Base-by-base conservation (phyloP, 768 basidiomycete genomes). In the Serpula lacrymans region DNA sequence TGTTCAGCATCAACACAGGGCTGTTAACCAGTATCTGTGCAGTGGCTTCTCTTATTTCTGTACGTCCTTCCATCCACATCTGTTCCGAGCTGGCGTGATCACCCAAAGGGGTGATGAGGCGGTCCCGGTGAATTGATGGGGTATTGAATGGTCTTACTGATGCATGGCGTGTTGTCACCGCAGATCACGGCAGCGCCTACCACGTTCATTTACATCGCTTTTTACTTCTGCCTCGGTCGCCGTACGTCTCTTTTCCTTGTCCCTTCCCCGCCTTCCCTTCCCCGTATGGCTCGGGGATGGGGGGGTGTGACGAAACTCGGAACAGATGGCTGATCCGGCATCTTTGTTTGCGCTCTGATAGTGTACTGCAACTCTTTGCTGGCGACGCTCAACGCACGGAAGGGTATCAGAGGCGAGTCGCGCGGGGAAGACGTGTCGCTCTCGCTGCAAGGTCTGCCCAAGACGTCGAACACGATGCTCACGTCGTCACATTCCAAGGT, bases 291-390 rank as follows among this genome's bases (percentile, higher is more conserved):
- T n/a, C n/a, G n/a, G n/a, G n/a, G n/a, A n/a, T n/a, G n/a, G n/a
- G n/a, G n/a, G n/a, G n/a, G n/a, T n/a, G n/a, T n/a, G n/a, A n/a
- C n/a, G n/a, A n/a, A n/a, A n/a, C n/a, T n/a, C n/a, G n/a, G n/a
- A n/a, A n/a, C n/a, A n/a, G n/a, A n/a, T n/a, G n/a, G n/a, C n/a
- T n/a, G n/a, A n/a, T n/a, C n/a, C n/a, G n/a, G n/a, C n/a, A n/a
- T 39, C 22, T 13, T 10, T 28, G 47, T 32, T 47, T 50, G 41
- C 34, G 41, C 31, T 25, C 47, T 32, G 48, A 45, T 26, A 80
- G 77, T 81, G 4, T 81, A 80, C 52, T 72, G 74, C 28, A 81
- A 80, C 52, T 70, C 77, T 4, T 70, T 81, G n/a, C 68, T 81
- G 8, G 76, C 77, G 1, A 78, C 78, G 0, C 66, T 80, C 37